Conservation (phyloP, 2,329 filamentous ascomycete genomes). For the Beauveria asiatica region DNA sequence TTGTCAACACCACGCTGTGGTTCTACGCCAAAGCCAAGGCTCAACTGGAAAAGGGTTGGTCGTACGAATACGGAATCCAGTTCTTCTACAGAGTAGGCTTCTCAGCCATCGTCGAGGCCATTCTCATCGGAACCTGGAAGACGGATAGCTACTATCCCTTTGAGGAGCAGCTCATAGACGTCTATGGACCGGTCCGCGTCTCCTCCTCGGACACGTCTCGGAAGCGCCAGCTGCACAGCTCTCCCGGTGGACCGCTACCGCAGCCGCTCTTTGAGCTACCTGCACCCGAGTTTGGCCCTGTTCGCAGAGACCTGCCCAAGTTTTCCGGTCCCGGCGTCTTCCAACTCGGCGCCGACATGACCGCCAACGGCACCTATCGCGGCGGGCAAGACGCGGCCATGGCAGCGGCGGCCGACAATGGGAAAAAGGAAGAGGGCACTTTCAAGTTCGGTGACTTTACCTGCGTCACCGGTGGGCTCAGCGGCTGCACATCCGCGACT, state of each 20-base stretch:
- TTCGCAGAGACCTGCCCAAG: background rate
- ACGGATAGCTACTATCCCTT: background rate
- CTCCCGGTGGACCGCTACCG: background rate
- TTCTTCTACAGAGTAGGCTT: background rate
- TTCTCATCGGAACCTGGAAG: background rate
- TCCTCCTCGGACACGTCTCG: background rate
- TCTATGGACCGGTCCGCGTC: background rate
- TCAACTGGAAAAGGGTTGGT: background rate
- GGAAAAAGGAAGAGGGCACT: background rate
- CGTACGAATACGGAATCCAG: background rate
- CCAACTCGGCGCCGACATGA: background rate
- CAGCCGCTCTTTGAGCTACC: background rate
- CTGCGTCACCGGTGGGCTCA: background rate
- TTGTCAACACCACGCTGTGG: background rate
- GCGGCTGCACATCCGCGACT: background rate
- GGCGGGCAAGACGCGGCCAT: background rate
- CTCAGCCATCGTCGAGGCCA: background rate
- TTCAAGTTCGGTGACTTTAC: background rate
- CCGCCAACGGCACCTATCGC: background rate
- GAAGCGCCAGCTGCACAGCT: background rate
- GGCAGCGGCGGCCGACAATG: background rate
- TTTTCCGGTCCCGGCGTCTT: background rate
- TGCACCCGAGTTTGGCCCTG: background rate
- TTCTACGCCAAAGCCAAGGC: background rate
- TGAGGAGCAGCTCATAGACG: background rate